Conservation (phyloP, 495 filamentous ascomycete species). For the Penicillium longicatenatum region DNA sequence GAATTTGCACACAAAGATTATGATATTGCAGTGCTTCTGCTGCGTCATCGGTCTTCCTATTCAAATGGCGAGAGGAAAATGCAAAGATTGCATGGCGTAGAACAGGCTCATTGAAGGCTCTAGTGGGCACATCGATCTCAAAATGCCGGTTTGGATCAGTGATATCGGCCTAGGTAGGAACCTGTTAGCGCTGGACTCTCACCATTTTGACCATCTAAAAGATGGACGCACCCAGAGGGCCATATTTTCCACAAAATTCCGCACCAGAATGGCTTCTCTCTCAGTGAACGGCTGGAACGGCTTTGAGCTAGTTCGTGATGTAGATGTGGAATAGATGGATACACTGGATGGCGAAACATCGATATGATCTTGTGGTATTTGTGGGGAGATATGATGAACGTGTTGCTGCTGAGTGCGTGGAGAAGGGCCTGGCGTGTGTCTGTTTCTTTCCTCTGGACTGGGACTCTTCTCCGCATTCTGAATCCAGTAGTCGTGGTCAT, state of each 20-base stretch:
- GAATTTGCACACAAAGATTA: slow-evolving; percentile 28
- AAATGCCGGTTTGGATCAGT: slow-evolving; percentile 35
- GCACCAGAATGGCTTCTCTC: slow-evolving; percentile 27
- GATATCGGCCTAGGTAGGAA: slow-evolving; percentile 27
- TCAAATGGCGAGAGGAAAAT: slow-evolving; percentile 33
- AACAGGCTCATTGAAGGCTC: slow-evolving; percentile 29
- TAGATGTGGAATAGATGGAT: slow-evolving; percentile 7
- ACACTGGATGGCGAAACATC: slow-evolving; percentile 10
- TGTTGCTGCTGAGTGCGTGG: background rate
- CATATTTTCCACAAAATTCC: slow-evolving; percentile 38
- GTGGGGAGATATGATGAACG: background rate
- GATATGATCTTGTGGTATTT: background rate
- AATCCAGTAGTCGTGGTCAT: background rate
- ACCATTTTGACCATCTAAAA: background rate
- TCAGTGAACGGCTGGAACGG: slow-evolving; percentile 17
- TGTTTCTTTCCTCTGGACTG: background rate
- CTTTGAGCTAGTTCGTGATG: slow-evolving; percentile 1
- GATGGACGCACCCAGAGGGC: slow-evolving; percentile 30
- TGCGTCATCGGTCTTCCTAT: slow-evolving; percentile 20
- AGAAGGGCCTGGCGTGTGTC: background rate
- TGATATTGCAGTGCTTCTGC: slow-evolving; percentile 33
- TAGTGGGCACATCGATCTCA: slow-evolving; percentile 26
- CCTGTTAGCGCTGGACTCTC: background rate
- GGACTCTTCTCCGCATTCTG: background rate
- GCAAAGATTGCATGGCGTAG: slow-evolving; percentile 32